Evolutionary conservation across 2,329 filamentous ascomycete genomes (phyloP), one percentile per base, ranked within the genome.

Genomic region (Penicillium sp.): DNA sequence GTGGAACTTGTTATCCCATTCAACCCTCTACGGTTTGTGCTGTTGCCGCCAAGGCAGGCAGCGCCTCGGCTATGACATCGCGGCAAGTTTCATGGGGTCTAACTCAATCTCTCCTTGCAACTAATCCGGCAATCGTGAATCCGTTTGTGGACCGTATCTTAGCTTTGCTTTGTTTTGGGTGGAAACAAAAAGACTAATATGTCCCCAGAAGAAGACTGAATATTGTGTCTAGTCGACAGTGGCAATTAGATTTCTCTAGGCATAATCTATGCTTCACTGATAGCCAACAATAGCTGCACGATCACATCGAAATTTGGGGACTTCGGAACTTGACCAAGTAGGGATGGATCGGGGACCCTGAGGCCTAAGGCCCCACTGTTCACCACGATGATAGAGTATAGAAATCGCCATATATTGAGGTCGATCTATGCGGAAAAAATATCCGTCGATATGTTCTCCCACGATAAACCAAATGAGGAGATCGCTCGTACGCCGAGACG

Each of bases 261-360:
- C n/a, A 40, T 9, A 13, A 8, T 6, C 20, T 27, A 18, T 29
- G n/a, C 29, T n/a, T 29, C 27, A 1, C 8, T 9, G 18, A 20
- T 20, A 20, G 33, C 15, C 33, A 20, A 20, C 33, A 2, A 10
- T 20, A 20, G 33, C 33, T 37, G 15, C 25, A 31, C 32, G 25
- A 18, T 25, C 44, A 35, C 35, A 20, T 33, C 13, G 39, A 29
- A 44, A 18, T 24, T 4, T 29, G 50, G 44, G 38, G 42, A 4
- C 32, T 49, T 54, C 55, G 55, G 53, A 56, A 57, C 42, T 35
- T 35, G 52, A 46, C 53, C 55, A 53, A 55, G 46, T 40, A 48
- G 40, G 44, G 35, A 47, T 48, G 28, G 56, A 52, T 57, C 45
- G 52, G 52, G 28, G 44, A 38, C 43, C 40, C 44, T 46, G 44